Base-by-base conservation (phyloP, 108 stramenopile genomes). In the Cyclotella sp. region DNA sequence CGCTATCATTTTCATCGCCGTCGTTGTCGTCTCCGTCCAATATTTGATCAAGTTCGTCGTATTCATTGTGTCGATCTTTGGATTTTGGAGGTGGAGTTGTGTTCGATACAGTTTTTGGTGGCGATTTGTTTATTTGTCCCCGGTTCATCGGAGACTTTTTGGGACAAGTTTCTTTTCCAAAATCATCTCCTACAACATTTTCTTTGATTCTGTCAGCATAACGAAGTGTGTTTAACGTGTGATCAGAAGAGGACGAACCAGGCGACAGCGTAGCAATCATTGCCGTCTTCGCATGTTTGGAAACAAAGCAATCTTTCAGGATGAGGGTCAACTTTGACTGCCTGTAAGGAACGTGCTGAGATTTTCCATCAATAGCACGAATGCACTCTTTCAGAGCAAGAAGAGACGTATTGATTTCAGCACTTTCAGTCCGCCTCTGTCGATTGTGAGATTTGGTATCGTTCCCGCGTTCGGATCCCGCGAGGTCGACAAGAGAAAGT, bases 231-330 rank as follows among this genome's bases (percentile, higher is more conserved):
- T 99, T 99, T 39, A 98, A 57, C 6, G 98, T 98, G 75, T 99
- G 98, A 80, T 99, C 99, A 7, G 97, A 90, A 9, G 95, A 84
- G 0, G 91, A 92, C 0, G 95, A 94, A 9, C 89, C 95, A 0
- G 99, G 99, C 11, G 91, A 91, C 16, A 99, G 88, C 12, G 94
- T 97, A 9, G 98, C 97, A 84, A 99, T 98, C 98, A 99, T 99
- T 21, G 96, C 97, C 9, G 98, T 98, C 46, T 93, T 90, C 40
- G 97, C 94, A 42, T 73, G 52, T 27, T 84, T 89, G n/a, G 90
- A 86, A 28, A 96, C 94, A 83, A 99, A 99, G 70, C 93, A 94
- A 81, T 99, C 98, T 76, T 99, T 98, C 29, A 99, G 84, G 54
- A 98, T 97, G 59, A 98, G 81, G 0, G 98, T 99, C 16, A 99